A percentile compares a stretch with the other conserved stretches of the same genome.
Conservation (phyloP, 352 stramenopile genomes). For the Pythium utonaiense region DNA sequence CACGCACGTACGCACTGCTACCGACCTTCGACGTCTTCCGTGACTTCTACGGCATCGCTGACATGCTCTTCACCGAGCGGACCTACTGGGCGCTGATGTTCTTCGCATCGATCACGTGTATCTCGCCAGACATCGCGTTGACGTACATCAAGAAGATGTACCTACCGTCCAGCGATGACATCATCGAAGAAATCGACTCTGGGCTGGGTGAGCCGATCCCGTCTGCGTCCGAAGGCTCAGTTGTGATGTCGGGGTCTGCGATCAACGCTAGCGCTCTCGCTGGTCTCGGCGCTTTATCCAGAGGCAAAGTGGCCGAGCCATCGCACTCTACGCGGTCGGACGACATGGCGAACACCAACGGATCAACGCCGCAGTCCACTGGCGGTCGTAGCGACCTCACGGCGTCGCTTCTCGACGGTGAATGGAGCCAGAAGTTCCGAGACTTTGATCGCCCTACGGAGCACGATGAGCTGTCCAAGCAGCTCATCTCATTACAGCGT, state of each 20-base stretch:
- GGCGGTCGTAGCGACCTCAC: constrained; percentile 39
- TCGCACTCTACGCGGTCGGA: constrained; percentile 22
- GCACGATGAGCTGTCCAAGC: constrained; percentile 77
- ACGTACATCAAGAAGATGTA: constrained; percentile 86
- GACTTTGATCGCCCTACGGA: constrained; percentile 76
- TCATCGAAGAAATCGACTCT: constrained; percentile 84
- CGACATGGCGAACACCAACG: constrained; percentile 6
- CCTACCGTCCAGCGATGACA: constrained; percentile 75
- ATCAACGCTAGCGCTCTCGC: neutral
- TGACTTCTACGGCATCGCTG: constrained; percentile 64
- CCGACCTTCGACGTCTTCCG: constrained; percentile 69
- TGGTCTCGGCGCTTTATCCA: neutral
- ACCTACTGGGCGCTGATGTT: constrained; percentile 67
- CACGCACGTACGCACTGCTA: constrained; percentile 55
- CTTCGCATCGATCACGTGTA: constrained; percentile 56
- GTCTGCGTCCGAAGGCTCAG: constrained; percentile 4
- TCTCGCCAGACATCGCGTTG: constrained; percentile 58
- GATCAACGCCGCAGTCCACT: neutral
- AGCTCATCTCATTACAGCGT: constrained; percentile 60
- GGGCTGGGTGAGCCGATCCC: constrained; percentile 37
- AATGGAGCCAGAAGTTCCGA: constrained; percentile 79
- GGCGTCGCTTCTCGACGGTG: constrained; percentile 52
- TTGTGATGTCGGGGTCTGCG: neutral
- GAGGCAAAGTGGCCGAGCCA: constrained; percentile 5
- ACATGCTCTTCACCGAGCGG: constrained; percentile 49